Evolutionary conservation across 108 stramenopile genomes (phyloP).

Genomic region (Cyclostephanos tholiformis): DNA sequence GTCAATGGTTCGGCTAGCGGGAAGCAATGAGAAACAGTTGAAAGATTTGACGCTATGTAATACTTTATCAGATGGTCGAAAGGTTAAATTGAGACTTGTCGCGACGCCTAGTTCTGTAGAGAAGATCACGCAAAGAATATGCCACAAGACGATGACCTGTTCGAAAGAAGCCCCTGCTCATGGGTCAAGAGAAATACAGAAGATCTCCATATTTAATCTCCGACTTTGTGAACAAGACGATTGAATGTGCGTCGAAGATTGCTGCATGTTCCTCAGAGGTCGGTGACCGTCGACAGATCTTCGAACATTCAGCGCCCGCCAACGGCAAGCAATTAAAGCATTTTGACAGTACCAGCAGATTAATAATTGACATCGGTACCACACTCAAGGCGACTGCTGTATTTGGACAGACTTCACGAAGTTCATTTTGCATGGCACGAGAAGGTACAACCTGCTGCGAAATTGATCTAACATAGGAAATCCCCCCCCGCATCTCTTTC

Average conservation of each 20-base stretch:
- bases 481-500: no score
- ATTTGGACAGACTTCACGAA: conserved; percentile 32
- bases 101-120: conserved; percentile 38
- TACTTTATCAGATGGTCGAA: conserved; percentile 36
- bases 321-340: neutral
- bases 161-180: conserved; percentile 46
- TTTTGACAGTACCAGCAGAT: conserved; percentile 6
- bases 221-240: conserved; percentile 32
- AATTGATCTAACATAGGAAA: no score
- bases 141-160: conserved; percentile 40
- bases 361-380: conserved; percentile 38
- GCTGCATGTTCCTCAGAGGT: conserved; percentile 31
- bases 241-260: conserved; percentile 40
- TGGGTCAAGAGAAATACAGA: conserved; percentile 21
- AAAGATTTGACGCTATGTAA: conserved; percentile 39
- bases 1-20: conserved; percentile 29
- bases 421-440: conserved; percentile 45
- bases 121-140: conserved; percentile 44
- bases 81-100: conserved; percentile 31
- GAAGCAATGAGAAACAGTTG: conserved; percentile 40
- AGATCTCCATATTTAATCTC: no score
- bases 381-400: conserved; percentile 43
- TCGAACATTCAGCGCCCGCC: conserved; percentile 26
- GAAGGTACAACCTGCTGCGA: no score
- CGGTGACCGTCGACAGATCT: conserved; percentile 37